Evolutionary conservation across 495 filamentous ascomycete genomes (phyloP), one percentile per base, ranked within the genome.

Genomic region (Aeminium ludgeri): DNA sequence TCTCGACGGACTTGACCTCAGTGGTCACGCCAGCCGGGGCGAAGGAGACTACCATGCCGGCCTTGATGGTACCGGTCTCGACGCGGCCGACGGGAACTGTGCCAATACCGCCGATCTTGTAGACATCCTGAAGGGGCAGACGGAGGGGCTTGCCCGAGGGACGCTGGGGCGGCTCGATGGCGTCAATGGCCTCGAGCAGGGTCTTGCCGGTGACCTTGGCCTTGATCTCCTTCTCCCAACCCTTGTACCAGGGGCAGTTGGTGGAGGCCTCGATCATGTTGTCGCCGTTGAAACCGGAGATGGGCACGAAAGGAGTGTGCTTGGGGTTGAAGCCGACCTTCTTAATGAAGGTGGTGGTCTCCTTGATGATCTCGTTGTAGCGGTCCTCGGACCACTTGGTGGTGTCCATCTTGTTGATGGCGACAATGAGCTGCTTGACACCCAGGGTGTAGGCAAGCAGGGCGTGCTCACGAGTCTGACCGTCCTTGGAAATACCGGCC

Each of bases 401-500:
- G 64, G 87, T 96, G 78, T 97, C 89, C 89, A 97, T 97, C 82
- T 97, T 97, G 82, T 97, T 97, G 73, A 95, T 87, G 65, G 91
- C 89, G 59, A 96, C 91, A 65, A 97, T 96, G 76, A 97, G 83
- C 75, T 97, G 89, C 76, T 79, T 86, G 60, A 97, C 89, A 84
- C 89, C 89, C 45, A 97, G 83, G 67, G 89, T 97, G 81, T 91
- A 97, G 65, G 89, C 89, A 64, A 97, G 87, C 62, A 97, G 79
- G 72, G 89, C 89, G 80, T 97, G 89, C 82, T 97, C 89, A 81
- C 89, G 89, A 57, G 89, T 97, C 81, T 97, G 89, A 69, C 89
- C 89, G 82, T 97, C 89, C 82, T 97, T 97, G 78, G 89, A 97
- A 80, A 97, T 97, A 96, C 89, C 89, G 80, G 89, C 89, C 79